Base-by-base conservation (phyloP, 2,329 filamentous ascomycete species). In the Fonsecaea erecta region DNA sequence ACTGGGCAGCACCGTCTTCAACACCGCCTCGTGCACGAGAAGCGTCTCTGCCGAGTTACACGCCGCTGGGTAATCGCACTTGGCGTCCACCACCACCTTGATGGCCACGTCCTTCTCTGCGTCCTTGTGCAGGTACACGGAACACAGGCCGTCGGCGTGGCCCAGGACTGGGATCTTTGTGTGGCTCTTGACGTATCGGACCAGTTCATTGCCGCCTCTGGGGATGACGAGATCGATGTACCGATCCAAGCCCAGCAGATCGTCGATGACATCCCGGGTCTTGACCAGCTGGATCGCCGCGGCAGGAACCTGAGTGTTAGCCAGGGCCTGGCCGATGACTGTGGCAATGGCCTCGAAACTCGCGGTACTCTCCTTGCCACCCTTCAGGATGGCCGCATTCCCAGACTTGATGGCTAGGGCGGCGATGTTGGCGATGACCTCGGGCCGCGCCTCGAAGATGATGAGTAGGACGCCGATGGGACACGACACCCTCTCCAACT, bases 341-440 rank as follows among this genome's bases (percentile, higher is more conserved):
- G 84, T 86, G 6, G 94, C 91, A 74, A 99, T 98, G 71, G 93
- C 90, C 66, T 93, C 85, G 77, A 99, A 98, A n/a, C 93, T 97
- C 75, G 96, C 88, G 21, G 90, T 95, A 0, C 93, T 97, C 79
- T 99, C 95, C 77, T 97, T 96, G 70, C 95, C 95, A 67, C 93
- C 94, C 83, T 99, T 99, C 67, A 99, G 83, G 73, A 99, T 98
- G 58, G 93, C 95, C 37, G 95, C 91, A 78, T 99, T 99, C 73
- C 93, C 95, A 12, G 94, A 98, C 78, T 99, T 99, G 78, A 99
- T 91, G 40, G 95, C 93, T 26, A 99, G 84, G 3, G 93, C 92
- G 68, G 95, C 93, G 74, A 99, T 98, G 78, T 99, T 99, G 75
- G 94, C 95, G 75, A 99, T 97, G 70, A 99, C 95, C 80, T 99